Evolutionary conservation across 495 filamentous ascomycete species (phyloP).

Genomic region (Letharia lupina): DNA sequence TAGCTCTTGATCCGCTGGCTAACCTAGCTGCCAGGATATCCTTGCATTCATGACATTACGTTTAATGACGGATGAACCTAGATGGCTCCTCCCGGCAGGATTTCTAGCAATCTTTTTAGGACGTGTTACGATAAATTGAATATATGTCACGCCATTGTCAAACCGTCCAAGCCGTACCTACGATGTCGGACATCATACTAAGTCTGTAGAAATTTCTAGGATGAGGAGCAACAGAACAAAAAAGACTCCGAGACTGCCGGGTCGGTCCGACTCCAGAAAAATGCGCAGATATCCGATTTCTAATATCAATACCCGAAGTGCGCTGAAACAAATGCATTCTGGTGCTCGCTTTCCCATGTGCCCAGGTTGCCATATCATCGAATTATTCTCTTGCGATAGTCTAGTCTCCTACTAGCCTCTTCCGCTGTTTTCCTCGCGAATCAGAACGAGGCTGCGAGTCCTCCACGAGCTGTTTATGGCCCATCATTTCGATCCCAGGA

Average conservation of each 20-base stretch:
- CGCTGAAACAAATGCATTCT: background rate
- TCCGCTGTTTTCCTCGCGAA: background rate
- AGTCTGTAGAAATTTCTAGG: background rate
- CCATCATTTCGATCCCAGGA: background rate
- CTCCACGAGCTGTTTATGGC: background rate
- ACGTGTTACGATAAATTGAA: background rate
- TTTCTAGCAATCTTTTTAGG: background rate
- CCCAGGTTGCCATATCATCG: background rate
- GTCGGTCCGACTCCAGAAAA: background rate
- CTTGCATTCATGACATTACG: background rate
- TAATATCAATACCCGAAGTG: background rate
- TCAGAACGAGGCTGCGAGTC: background rate
- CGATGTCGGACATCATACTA: background rate
- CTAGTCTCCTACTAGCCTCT: background rate
- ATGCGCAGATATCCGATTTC: background rate
- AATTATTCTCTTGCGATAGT: background rate
- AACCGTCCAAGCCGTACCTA: background rate
- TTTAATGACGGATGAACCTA: background rate
- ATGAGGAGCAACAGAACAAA: background rate
- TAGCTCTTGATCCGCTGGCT: background rate
- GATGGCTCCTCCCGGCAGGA: background rate
- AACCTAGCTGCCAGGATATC: background rate
- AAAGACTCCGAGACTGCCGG: background rate
- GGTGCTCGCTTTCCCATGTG: background rate
- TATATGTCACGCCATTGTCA: background rate